phyloP scores from a whole-genome alignment of 2,329 filamentous ascomycete genomes.

The Didymella exigua region DNA sequence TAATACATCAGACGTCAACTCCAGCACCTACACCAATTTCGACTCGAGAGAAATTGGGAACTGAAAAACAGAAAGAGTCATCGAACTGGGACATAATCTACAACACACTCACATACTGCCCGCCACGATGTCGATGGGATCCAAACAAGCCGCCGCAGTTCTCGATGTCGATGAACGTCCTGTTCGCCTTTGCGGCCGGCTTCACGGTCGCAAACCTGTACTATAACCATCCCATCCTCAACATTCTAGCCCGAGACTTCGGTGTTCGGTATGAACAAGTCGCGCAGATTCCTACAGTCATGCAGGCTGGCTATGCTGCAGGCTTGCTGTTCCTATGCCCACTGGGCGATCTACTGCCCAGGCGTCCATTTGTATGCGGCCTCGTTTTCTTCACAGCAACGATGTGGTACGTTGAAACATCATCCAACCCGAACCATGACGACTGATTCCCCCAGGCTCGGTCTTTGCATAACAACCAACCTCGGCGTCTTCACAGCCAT shows the following conservation, averaged over 20 bases:
- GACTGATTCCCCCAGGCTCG: constrained; percentile 53
- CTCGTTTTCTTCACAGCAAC: constrained; percentile 72
- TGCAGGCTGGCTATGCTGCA: constrained; percentile 78
- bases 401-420: constrained; percentile 58
- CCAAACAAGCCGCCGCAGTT: constrained; percentile 70
- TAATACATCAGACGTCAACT: neutral
- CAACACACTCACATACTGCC: constrained; percentile 61
- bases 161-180: constrained; percentile 69
- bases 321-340: constrained; percentile 78
- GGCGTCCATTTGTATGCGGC: constrained; percentile 71
- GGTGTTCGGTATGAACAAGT: constrained; percentile 71
- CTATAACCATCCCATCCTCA: constrained; percentile 80
- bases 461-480: constrained; percentile 69
- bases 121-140: constrained; percentile 71
- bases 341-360: constrained; percentile 70
- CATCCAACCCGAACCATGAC: neutral
- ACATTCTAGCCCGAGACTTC: constrained; percentile 75
- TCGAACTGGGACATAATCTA: constrained; percentile 31
- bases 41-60: neutral
- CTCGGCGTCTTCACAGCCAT: constrained; percentile 70
- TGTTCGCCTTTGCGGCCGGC: constrained; percentile 71
- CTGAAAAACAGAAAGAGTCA: neutral
- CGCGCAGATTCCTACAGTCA: constrained; percentile 71
- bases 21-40: neutral
- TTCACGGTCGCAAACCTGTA: constrained; percentile 83